Percentiles rank a stretch among this genome's conserved stretches.
phyloP scores from a whole-genome alignment of 2,329 filamentous ascomycete species.

The Purpureocillium takamizusanense region DNA sequence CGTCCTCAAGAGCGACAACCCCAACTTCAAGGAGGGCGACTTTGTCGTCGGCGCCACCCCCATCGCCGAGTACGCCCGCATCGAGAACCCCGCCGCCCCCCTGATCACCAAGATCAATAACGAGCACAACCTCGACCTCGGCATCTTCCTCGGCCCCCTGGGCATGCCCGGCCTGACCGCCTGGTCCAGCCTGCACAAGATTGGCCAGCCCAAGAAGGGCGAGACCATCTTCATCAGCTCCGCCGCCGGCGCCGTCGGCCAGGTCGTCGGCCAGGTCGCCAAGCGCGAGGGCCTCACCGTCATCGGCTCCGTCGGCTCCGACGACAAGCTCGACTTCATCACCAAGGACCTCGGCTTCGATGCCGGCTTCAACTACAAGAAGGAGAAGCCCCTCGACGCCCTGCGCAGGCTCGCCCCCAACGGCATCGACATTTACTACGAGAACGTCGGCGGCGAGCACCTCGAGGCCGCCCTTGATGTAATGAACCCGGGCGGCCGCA shows the following conservation, averaged over 20 bases:
- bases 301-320: slow-evolving; percentile 70
- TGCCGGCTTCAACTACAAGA: slow-evolving; percentile 81
- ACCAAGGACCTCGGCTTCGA: slow-evolving; percentile 42
- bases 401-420: slow-evolving; percentile 63
- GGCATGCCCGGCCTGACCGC: slow-evolving; percentile 55
- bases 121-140: slow-evolving; percentile 55
- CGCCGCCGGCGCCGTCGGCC: slow-evolving; percentile 73
- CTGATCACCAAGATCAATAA: slow-evolving; percentile 53
- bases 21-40: slow-evolving; percentile 58
- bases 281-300: slow-evolving; percentile 73
- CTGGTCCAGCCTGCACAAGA: slow-evolving; percentile 58
- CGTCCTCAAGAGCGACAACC: slow-evolving; percentile 60
- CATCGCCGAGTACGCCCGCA: slow-evolving; percentile 59
- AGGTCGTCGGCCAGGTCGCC: slow-evolving; percentile 74
- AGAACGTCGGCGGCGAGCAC: slow-evolving; percentile 45
- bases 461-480: slow-evolving; percentile 34
- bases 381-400: slow-evolving; percentile 59
- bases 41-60: slow-evolving; percentile 48
- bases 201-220: slow-evolving; percentile 54
- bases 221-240: slow-evolving; percentile 77
- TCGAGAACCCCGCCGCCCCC: slow-evolving; percentile 35
- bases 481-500: slow-evolving; percentile 55
- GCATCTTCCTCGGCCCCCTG: slow-evolving; percentile 64
- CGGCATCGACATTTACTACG: slow-evolving; percentile 62
- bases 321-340: slow-evolving; percentile 68